Evolutionary conservation across 352 stramenopile genomes (phyloP), one percentile per base, ranked within the genome.

Genomic region (Phytophthora cactorum): DNA sequence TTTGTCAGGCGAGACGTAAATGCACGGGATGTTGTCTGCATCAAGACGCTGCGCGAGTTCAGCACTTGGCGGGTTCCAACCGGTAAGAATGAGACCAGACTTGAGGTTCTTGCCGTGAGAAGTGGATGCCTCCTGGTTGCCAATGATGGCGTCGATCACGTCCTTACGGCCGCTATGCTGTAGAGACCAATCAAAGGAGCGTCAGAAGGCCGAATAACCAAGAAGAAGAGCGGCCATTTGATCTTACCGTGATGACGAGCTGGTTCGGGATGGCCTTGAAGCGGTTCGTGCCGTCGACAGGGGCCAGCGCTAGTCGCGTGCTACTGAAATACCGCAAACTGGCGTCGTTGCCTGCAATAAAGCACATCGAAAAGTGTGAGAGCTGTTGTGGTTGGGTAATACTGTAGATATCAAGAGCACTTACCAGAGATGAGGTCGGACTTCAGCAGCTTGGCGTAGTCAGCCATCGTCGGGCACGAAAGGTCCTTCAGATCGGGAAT

Each of bases 221-320:
- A 45, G 17, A 17, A 43, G 28, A 32, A 34, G 15, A 36, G 36
- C 4, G 45, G 9, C 5, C 0, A 14, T 11, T 34, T 14, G 14
- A 46, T 41, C 71, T 41, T 65, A 95, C 87, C 67, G 88, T 96
- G 62, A 96, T 96, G 46, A 96, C 74, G 41, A 96, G 82, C 41
- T 96, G 88, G 70, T 91, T 94, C 14, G 82, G 79, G 39, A 96
- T 92, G 15, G 88, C 82, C 66, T 96, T 96, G 69, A 96, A 96
- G 14, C 81, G 66, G 61, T 96, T 96, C 38, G 77, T 82, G 17
- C 61, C 75, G 65, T 96, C 77, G 58, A 94, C 88, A 4, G 88
- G 88, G 15, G 88, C 88, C 38, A 96, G 66, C 29, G 88, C 88
- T 38, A 96, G 77, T n/a, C 88, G 78, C 15, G 85, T 92, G 74